Base-by-base conservation (phyloP, 306 rosid species). In the Sindora glabra region DNA sequence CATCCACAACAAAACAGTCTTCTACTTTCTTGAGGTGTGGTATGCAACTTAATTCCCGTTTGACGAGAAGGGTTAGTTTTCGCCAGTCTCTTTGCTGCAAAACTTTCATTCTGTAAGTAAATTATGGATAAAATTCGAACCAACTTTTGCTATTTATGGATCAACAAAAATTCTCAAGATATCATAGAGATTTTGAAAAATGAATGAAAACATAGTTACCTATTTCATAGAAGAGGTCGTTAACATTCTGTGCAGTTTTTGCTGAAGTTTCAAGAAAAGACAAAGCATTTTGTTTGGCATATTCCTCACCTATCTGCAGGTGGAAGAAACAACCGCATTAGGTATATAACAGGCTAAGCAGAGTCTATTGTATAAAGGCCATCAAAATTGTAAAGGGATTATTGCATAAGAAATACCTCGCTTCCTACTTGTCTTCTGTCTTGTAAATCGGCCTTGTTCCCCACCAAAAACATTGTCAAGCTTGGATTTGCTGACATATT, bases 201-300 rank as follows among this genome's bases (percentile, higher is more conserved):
- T 53, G 6, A 45, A 63, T 6, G 17, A 49, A 13, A 41, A 45
- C 48, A 26, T 29, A 4, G 19, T 57, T 83, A 89, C 95, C 96
- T 83, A 89, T 86, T 70, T 83, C 96, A 73, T 89, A 86, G 62
- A 89, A 89, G 64, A 86, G 96, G 75, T 89, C 96, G 5, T 79
- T 89, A 64, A 89, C 86, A 75, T 89, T 89, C 60, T 85, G 91
- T 41, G 96, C 89, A 2, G 90, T 74, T 81, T 89, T 89, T 18
- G 95, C 96, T 61, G 96, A 89, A 36, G 96, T 83, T 86, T 89
- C 96, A 13, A 83, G 64, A 67, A 86, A 89, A 40, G 81, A 57
- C 81, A 89, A 40, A 5, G 89, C 85, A 55, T 83, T 79, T 71
- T 89, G 95, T 71, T 72, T 81, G 16, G 95, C 95, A 77, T 77